phyloP scores from a whole-genome alignment of 768 basidiomycete species.

The Lepiota brunneoincarnata region DNA sequence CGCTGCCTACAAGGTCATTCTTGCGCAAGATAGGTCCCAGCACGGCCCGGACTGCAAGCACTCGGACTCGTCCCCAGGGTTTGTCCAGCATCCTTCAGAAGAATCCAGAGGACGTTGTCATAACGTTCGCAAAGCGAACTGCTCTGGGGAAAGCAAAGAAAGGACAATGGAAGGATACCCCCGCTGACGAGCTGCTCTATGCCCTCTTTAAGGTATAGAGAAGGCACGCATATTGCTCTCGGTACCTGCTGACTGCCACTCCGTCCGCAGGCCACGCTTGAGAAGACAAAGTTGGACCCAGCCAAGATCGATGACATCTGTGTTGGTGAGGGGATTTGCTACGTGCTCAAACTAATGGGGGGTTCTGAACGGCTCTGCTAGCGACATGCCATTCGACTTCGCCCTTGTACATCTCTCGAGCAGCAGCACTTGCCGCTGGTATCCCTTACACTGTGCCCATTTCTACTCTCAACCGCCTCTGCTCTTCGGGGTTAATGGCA shows the following conservation, averaged over 20 bases:
- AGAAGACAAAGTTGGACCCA: conserved; percentile 65
- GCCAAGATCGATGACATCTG: conserved; percentile 78
- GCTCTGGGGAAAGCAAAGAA: conserved; percentile 87
- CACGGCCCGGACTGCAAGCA: conserved; percentile 37
- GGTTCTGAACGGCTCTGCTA: conserved; percentile 21
- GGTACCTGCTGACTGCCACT: background rate
- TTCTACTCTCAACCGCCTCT: conserved; percentile 89
- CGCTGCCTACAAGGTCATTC: conserved; percentile 15
- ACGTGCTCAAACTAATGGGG: too few species aligned
- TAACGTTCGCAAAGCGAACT: conserved; percentile 88
- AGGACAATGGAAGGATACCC: conserved; percentile 86
- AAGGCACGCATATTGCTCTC: background rate
- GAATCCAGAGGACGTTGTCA: conserved; percentile 82
- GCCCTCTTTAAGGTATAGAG: conserved; percentile 79
- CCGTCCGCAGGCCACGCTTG: conserved; percentile 55
- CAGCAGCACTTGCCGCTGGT: conserved; percentile 85
- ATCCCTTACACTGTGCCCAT: conserved; percentile 87
- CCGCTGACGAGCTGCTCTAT: conserved; percentile 83
- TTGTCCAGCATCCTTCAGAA: conserved; percentile 58
- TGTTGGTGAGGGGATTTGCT: conserved; percentile 51
- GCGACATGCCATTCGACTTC: conserved; percentile 85
- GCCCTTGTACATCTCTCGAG: conserved; percentile 78
- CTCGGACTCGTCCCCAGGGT: conserved; percentile 39
- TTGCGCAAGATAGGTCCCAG: conserved; percentile 4
- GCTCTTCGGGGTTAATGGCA: conserved; percentile 94